These are phyloP conservation scores for Xylaria hypoxylon DNA, from an alignment of 2,329 filamentous ascomycete genomes.

Conservation along the genomic window DNA sequence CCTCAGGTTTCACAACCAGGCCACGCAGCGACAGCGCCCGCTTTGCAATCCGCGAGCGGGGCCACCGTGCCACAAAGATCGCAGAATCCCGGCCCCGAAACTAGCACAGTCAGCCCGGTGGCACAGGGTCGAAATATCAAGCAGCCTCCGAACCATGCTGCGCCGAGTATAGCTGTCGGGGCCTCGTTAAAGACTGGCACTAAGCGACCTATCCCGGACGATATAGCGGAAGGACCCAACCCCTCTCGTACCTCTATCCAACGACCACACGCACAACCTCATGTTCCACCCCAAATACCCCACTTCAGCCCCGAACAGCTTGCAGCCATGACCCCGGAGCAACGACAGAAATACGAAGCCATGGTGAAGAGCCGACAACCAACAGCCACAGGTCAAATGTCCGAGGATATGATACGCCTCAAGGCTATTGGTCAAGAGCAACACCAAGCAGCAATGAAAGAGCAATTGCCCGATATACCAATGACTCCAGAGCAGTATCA, in stretches of 20 bases:
- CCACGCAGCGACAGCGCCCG: conserved; percentile 33
- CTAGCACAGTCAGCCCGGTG: conserved; percentile 38
- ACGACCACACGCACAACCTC: conserved; percentile 48
- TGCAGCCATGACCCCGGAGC: conserved; percentile 58
- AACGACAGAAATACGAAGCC: conserved; percentile 59
- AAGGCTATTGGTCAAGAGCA: conserved; percentile 50
- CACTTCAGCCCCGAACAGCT: conserved; percentile 55
- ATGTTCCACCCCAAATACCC: conserved; percentile 42
- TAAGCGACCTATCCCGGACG: conserved; percentile 64
- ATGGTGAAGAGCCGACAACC: conserved; percentile 47
- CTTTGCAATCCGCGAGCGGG: conserved; percentile 41
- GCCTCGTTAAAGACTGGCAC: conserved; percentile 57
- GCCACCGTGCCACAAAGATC: conserved; percentile 42
- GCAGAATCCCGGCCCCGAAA: conserved; percentile 40
- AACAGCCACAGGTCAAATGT: conserved; percentile 4
- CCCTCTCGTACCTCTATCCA: conserved; percentile 43
- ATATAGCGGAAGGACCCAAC: conserved; percentile 50
- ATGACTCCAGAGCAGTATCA: conserved; percentile 60
- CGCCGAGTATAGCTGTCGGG: conserved; percentile 55
- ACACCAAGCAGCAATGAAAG: conserved; percentile 53
- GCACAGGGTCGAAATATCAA: conserved; percentile 48
- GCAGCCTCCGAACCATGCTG: conserved; percentile 51
- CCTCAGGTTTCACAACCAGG: conserved; percentile 39
- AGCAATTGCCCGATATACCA: conserved; percentile 58
- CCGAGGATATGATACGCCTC: conserved; percentile 55